These are phyloP conservation scores for Onygenales sp. DNA, from an alignment of 2,329 filamentous ascomycete genomes.

Conservation along the genomic window DNA sequence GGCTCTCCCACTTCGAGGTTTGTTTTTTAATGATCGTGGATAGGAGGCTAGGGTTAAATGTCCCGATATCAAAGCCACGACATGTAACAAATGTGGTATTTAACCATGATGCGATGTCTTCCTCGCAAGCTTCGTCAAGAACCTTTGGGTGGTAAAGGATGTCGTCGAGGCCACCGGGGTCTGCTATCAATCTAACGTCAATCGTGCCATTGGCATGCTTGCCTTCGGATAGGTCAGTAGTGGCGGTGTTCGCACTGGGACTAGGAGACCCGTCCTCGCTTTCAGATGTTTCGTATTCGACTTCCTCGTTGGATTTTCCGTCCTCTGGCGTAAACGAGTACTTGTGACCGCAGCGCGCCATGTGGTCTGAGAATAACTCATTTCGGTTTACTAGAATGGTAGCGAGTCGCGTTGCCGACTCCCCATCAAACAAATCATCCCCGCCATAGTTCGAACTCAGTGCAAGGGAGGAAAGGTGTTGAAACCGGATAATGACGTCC, in stretches of 20 bases:
- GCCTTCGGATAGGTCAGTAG: neutral
- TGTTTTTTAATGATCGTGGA: slow-evolving; percentile 42
- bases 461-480: slow-evolving; percentile 24
- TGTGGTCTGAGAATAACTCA: slow-evolving; percentile 14
- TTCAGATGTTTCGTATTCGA: too few species aligned
- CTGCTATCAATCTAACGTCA: neutral
- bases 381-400: slow-evolving; percentile 23
- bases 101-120: slow-evolving; percentile 38
- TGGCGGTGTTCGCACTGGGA: too few species aligned
- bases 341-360: slow-evolving; percentile 13
- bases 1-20: slow-evolving; percentile 42
- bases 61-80: slow-evolving; percentile 48
- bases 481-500: slow-evolving; percentile 30
- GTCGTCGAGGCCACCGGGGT: slow-evolving; percentile 11
- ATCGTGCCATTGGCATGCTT: neutral
- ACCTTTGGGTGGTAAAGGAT: slow-evolving; percentile 8
- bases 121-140: slow-evolving; percentile 7
- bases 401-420: slow-evolving; percentile 23
- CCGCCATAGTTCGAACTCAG: slow-evolving; percentile 28
- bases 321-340: slow-evolving; percentile 1
- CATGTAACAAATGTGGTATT: slow-evolving; percentile 32
- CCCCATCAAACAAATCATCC: slow-evolving; percentile 24
- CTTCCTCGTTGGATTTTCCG: too few species aligned
- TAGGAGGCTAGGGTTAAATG: slow-evolving; percentile 26
- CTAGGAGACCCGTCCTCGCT: neutral